These are phyloP conservation scores for Ormosia emarginata DNA, from an alignment of 306 rosid genomes.

Conservation along the genomic window DNA sequence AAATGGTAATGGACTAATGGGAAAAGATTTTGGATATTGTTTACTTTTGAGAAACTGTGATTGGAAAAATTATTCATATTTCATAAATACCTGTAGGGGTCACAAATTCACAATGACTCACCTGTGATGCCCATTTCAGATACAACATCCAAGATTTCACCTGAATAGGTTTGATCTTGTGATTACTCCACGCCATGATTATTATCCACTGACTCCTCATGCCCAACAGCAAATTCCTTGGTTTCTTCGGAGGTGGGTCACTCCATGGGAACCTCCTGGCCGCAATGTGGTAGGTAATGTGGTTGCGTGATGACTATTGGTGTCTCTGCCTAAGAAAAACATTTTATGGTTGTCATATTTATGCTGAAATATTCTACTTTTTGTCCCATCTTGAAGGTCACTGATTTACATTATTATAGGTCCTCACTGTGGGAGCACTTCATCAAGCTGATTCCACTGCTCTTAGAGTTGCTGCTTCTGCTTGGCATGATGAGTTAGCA, in stretches of 20 bases:
- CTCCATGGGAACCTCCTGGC: conserved; percentile 84
- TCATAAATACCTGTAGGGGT: background rate
- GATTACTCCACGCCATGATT: conserved; percentile 80
- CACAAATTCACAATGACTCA: background rate
- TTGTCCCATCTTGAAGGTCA: conserved; percentile 18
- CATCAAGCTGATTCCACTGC: conserved; percentile 79
- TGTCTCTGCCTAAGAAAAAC: background rate
- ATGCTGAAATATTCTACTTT: background rate
- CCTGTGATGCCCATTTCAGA: conserved; percentile 44
- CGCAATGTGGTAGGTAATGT: conserved; percentile 64
- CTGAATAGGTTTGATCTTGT: conserved; percentile 87
- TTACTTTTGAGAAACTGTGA: conserved; percentile 9
- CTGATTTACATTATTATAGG: conserved; percentile 40
- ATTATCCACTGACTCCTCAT: conserved; percentile 71
- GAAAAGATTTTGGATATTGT: background rate
- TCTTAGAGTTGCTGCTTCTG: conserved; percentile 69
- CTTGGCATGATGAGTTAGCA: conserved; percentile 74
- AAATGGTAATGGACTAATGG: background rate
- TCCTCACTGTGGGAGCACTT: conserved; percentile 94
- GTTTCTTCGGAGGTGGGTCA: conserved; percentile 78
- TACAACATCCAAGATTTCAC: conserved; percentile 83
- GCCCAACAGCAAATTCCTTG: conserved; percentile 70
- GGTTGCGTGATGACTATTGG: conserved; percentile 14
- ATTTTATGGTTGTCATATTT: background rate
- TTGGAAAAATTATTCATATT: background rate